Evolutionary conservation across 306 rosid genomes (phyloP).

Genomic region (Fragaria nilgerrensis): DNA sequence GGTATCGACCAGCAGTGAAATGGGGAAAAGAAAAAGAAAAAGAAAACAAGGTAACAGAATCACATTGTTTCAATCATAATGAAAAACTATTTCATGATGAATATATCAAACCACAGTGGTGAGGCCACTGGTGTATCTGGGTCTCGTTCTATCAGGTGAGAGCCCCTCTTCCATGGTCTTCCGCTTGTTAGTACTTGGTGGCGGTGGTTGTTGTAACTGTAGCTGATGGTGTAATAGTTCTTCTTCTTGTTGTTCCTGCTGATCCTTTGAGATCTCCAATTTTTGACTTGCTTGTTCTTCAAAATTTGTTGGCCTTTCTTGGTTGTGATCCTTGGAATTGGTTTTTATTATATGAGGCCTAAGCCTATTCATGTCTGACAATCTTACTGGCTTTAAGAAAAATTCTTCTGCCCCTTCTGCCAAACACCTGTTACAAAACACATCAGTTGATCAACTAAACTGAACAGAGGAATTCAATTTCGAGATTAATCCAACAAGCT

Average conservation of each 20-base stretch:
- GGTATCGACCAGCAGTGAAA: conserved; percentile 45
- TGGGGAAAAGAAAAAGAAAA: not conserved
- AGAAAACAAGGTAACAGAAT: conserved; percentile 27
- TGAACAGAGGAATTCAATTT: not conserved
- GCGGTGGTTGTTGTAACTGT: conserved; percentile 33
- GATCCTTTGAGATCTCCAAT: conserved; percentile 13
- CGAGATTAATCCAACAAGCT: not conserved
- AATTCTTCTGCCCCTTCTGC: conserved; percentile 97
- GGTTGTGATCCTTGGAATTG: conserved; percentile 47
- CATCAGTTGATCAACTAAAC: not conserved
- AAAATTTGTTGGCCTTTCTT: conserved; percentile 25
- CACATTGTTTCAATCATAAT: conserved; percentile 34
- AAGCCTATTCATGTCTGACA: conserved; percentile 65
- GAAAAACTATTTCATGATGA: conserved; percentile 17
- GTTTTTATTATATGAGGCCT: conserved; percentile 73
- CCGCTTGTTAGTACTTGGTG: conserved; percentile 63
- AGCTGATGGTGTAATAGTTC: conserved; percentile 1
- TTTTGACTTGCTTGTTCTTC: conserved; percentile 34
- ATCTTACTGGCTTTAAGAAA: conserved; percentile 86
- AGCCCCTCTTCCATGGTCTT: conserved; percentile 72
- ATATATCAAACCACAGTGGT: conserved; percentile 59
- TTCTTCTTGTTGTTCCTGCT: conserved; percentile 22
- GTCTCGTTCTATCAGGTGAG: conserved; percentile 84
- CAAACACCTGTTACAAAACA: conserved; percentile 55
- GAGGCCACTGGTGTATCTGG: conserved; percentile 64